These are phyloP conservation scores for Cordyceps javanica DNA, from an alignment of 2,329 filamentous ascomycete species.

Conservation along the genomic window DNA sequence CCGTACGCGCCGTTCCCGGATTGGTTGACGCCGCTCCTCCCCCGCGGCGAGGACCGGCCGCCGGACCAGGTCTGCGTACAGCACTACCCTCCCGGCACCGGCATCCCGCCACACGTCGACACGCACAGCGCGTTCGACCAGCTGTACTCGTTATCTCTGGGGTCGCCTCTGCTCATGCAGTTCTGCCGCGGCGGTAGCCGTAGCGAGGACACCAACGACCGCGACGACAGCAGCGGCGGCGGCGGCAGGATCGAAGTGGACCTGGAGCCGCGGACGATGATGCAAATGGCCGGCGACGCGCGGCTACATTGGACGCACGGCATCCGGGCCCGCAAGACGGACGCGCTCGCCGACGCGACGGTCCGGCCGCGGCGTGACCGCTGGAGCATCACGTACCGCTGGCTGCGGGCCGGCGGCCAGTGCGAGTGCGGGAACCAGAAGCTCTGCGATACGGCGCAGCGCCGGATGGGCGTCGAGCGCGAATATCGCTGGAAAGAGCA, in stretches of 20 bases:
- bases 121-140: constrained; percentile 44
- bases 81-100: constrained; percentile 53
- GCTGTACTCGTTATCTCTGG: constrained; percentile 39
- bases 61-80: constrained; percentile 56
- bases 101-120: constrained; percentile 57
- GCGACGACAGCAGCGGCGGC: too few relatives aligned
- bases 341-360: constrained; percentile 38
- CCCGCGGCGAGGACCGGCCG: constrained; percentile 30
- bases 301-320: constrained; percentile 51
- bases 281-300: constrained; percentile 44
- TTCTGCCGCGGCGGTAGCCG: constrained; percentile 26
- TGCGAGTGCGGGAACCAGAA: constrained; percentile 45
- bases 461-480: constrained; percentile 37
- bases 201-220: constrained; percentile 16
- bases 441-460: constrained; percentile 47
- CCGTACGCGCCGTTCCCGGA: constrained; percentile 45
- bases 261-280: constrained; percentile 41
- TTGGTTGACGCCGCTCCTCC: constrained; percentile 44
- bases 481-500: constrained; percentile 43
- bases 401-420: constrained; percentile 38
- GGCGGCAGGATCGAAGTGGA: constrained; percentile 40
- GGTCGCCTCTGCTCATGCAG: constrained; percentile 37
- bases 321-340: constrained; percentile 48
- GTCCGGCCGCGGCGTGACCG: constrained; percentile 37
- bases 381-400: constrained; percentile 52